Evolutionary conservation across 2,329 filamentous ascomycete species (phyloP).

Genomic region (Curvularia eragrostidis): DNA sequence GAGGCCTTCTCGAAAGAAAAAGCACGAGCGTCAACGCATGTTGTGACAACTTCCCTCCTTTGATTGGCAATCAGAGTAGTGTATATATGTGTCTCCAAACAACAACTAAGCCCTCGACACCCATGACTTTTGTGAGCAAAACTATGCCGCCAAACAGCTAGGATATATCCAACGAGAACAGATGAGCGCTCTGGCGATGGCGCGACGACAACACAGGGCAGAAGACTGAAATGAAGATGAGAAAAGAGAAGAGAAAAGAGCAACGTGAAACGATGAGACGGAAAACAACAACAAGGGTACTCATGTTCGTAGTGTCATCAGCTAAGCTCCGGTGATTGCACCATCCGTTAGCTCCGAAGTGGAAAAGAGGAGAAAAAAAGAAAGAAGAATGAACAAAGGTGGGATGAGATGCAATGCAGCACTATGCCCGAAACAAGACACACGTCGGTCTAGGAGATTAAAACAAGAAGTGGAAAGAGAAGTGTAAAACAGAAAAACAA

Average conservation of each 20-base stretch:
- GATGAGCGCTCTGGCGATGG: neutral
- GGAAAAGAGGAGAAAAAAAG: constrained; percentile 4
- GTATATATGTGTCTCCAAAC: neutral
- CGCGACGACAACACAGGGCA: constrained; percentile 1
- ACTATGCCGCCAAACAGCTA: constrained; percentile 3
- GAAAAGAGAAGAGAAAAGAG: constrained; percentile 4
- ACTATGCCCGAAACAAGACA: constrained; percentile 25
- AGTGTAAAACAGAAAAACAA: constrained; percentile 30
- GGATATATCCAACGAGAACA: constrained; percentile 7
- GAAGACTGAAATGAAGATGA: neutral
- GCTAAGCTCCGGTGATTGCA: constrained; percentile 18
- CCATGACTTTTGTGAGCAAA: constrained; percentile 3
- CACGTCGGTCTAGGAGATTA: constrained; percentile 35
- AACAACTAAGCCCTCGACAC: neutral
- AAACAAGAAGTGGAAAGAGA: constrained; percentile 20
- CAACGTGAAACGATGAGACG: constrained; percentile 12
- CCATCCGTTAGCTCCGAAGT: constrained; percentile 15
- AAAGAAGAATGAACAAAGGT: constrained; percentile 2
- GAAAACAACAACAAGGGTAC: constrained; percentile 8
- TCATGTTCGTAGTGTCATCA: constrained; percentile 33
- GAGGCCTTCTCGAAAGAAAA: neutral
- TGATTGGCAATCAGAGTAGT: neutral
- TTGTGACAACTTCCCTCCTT: neutral
- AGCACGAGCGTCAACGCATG: neutral
- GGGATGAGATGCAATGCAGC: constrained; percentile 6